Conservation (phyloP, 306 rosid species). For the Cicer yamashitae region DNA sequence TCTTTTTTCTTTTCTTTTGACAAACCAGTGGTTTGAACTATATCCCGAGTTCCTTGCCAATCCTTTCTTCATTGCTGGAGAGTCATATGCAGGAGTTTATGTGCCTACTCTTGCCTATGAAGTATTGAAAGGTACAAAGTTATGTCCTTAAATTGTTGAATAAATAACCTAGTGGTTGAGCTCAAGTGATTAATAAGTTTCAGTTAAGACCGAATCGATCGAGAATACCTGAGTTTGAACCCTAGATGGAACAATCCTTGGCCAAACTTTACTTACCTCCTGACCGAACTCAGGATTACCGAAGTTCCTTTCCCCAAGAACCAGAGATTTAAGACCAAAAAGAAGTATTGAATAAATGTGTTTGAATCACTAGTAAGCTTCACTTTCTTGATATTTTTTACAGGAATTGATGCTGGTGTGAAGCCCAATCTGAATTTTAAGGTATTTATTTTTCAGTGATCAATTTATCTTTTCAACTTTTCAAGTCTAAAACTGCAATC, state of each 20-base stretch:
- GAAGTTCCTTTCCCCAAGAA: no score
- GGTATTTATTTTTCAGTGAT: constrained; percentile 53
- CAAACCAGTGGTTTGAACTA: constrained; percentile 80
- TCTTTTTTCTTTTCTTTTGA: background rate
- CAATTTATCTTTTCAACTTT: constrained; percentile 35
- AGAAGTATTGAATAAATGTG: constrained; percentile 18
- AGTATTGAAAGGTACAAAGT: constrained; percentile 70
- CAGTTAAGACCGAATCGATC: no score
- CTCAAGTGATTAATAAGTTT: no score
- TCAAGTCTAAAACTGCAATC: constrained; percentile 36
- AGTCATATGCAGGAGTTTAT: constrained; percentile 93
- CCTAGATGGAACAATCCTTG: no score
- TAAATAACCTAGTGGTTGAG: no score
- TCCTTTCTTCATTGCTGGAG: constrained; percentile 80
- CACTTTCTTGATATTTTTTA: constrained; percentile 38
- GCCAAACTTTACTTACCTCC: no score
- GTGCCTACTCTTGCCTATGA: constrained; percentile 87
- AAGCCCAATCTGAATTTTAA: constrained; percentile 75
- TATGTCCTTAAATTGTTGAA: constrained; percentile 24
- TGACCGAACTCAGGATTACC: no score
- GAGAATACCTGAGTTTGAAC: no score
- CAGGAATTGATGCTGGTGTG: constrained; percentile 73
- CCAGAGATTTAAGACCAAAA: no score
- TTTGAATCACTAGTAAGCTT: constrained; percentile 35
- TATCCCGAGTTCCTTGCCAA: constrained; percentile 79